These are phyloP conservation scores for Penicillium argentinense DNA, from an alignment of 495 filamentous ascomycete species.

Conservation along the genomic window DNA sequence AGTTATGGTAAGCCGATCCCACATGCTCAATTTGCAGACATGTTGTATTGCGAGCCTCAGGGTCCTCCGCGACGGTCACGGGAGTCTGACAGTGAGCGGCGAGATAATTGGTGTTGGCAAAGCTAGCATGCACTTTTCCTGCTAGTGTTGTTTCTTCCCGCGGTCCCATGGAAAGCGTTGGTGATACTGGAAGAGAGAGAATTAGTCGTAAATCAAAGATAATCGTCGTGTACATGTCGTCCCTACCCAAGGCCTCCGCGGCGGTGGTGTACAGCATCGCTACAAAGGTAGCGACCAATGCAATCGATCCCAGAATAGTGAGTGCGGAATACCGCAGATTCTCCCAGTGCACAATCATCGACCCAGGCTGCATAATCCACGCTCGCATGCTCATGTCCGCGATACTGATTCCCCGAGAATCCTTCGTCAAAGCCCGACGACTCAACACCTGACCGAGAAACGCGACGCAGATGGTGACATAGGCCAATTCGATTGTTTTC, in stretches of 20 bases:
- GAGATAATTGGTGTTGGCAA: conserved; percentile 58
- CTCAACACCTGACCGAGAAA: conserved; percentile 72
- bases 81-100: conserved; percentile 57
- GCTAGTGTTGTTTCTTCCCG: conserved; percentile 43
- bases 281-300: conserved; percentile 58
- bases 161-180: conserved; percentile 57
- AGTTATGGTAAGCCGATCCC: conserved; percentile 58
- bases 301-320: conserved; percentile 57
- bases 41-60: conserved; percentile 36
- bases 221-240: background rate
- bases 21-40: conserved; percentile 66
- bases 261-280: conserved; percentile 74
- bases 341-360: conserved; percentile 65
- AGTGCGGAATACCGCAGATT: conserved; percentile 59
- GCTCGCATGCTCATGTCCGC: conserved; percentile 67
- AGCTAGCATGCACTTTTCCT: conserved; percentile 57
- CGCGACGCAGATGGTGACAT: conserved; percentile 74
- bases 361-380: conserved; percentile 64
- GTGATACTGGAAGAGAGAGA: conserved; percentile 48
- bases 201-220: background rate
- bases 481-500: conserved; percentile 73
- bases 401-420: conserved; percentile 61
- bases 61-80: conserved; percentile 41
- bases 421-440: conserved; percentile 56
- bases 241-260: conserved; percentile 59